phyloP scores from a whole-genome alignment of 2,329 filamentous ascomycete species.

The Beauveria bassiana region DNA sequence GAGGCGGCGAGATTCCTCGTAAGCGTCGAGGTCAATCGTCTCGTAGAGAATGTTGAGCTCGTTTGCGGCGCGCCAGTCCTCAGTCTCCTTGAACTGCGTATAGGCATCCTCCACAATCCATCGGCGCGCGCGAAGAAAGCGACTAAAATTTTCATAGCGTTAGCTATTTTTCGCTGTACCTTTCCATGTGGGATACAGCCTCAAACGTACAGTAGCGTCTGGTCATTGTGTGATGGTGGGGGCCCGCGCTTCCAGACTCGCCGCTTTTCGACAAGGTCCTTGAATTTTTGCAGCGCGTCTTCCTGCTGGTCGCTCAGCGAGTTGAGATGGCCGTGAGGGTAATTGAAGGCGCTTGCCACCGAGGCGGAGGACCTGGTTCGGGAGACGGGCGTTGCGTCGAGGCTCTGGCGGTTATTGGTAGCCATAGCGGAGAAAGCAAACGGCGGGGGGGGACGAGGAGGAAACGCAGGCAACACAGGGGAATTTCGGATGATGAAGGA shows the following conservation, averaged over 20 bases:
- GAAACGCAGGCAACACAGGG: not conserved
- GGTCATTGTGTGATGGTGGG: constrained; percentile 61
- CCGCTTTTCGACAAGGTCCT: constrained; percentile 55
- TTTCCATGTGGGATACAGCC: not conserved
- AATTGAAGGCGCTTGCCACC: constrained; percentile 38
- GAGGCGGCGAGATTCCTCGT: constrained; percentile 55
- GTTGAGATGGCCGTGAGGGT: constrained; percentile 72
- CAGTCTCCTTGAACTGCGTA: constrained; percentile 6
- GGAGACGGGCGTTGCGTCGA: constrained; percentile 1
- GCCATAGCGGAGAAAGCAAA: constrained; percentile 1
- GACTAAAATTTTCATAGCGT: not conserved
- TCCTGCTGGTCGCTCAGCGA: constrained; percentile 66
- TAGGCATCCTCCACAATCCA: constrained; percentile 6
- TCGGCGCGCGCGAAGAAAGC: constrained; percentile 8
- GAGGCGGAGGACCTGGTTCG: constrained; percentile 18
- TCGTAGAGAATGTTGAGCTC: constrained; percentile 10
- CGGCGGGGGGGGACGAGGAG: not conserved
- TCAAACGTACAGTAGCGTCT: constrained; percentile 53
- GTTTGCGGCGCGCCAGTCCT: constrained; percentile 11
- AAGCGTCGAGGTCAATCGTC: constrained; percentile 10
- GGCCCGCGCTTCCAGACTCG: constrained; percentile 53
- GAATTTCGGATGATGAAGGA: too few species aligned
- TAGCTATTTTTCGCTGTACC: not conserved
- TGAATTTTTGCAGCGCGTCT: constrained; percentile 63
- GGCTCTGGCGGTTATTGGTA: not conserved